Evolutionary conservation across 306 rosid species (phyloP), one percentile per base, ranked within the genome.

Genomic region (Vigna angularis): DNA sequence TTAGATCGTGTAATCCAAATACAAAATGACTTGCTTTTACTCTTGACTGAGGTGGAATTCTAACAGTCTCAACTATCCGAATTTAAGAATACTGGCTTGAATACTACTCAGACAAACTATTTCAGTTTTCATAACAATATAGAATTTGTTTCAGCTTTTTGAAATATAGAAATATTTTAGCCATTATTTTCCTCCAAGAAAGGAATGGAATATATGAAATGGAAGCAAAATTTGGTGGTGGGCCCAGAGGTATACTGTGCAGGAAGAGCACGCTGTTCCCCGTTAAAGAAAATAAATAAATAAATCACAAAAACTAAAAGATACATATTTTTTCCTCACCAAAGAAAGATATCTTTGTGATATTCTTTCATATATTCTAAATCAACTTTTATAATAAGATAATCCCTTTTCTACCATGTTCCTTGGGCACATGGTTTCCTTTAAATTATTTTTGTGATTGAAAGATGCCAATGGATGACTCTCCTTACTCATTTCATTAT

Each of bases 331-430:
- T 44, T 64, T 64, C 50, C 30, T 64, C 3, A 0, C 26, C 44
- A 36, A 34, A 63, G 26, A 38, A 64, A 16, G 28, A 65, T 4
- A 38, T 38, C 18, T 18, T 30, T 18, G 71, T 42, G 52, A 66
- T 65, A 66, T 66, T 66, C 72, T 66, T 66, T 66, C 36, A 42
- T 42, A 42, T 66, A 44, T 66, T 42, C 72, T 12, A 40, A 14
- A 40, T 9, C 47, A n/a, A 42, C 10, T 18, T 40, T 65, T 66
- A 16, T 34, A 15, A 16, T 34, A 62, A 30, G 47, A 62, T 62
- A 34, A 14, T 57, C 36, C 24, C n/a, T 17, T 10, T 34, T 32
- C 40, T 10, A 5, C 52, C 71, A 38, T 66, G 32, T 66, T 44
- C 36, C 18, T 10, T 11, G 72, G 53, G 44, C 26, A 38, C 5